Base-by-base conservation (phyloP, 768 basidiomycete species). In the Pleurotus djamor region DNA sequence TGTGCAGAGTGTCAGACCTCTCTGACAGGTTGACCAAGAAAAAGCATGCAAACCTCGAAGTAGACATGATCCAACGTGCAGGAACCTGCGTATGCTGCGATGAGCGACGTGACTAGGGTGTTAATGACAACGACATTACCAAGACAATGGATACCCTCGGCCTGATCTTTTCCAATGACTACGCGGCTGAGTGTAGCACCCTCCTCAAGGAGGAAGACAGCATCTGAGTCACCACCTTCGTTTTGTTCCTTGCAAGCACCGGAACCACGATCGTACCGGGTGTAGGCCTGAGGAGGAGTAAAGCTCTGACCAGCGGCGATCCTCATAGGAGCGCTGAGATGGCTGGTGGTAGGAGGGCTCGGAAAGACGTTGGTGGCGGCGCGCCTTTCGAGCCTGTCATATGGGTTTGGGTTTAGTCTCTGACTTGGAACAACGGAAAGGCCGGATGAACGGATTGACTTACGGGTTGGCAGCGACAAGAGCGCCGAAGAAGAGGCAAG, bases 91-190 rank as follows among this genome's bases (percentile, higher is more conserved):
- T n/a, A 4, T 4, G 1, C 38, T 10, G 38, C 9, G 10, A n/a
- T 41, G 38, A 41, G 38, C 1, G n/a, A n/a, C 38, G n/a, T 2
- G 38, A n/a, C 1, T 41, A 10, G 14, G 2, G 16, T 6, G 33
- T 13, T 8, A 1, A 59, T 33, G 8, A 44, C 64, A 14, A 41
- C 1, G n/a, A 41, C 38, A 10, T 41, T 58, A 74, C 74, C 73
- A 52, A 75, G 69, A 63, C 75, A 77, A 59, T 77, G 75, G 48
- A 76, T 66, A 48, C 76, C 76, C 55, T 78, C 77, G 45, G 73
- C 66, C 59, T 78, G 77, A 65, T 77, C 74, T 32, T 72, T 66
- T 2, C 77, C 77, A 57, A 79, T 78, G 17, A 71, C 68, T 38
- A 79, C 76, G 21, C 69, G 70, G 54, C 72, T 76, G 44, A 77